Percentiles rank a stretch among this genome's conserved stretches.
phyloP scores from a whole-genome alignment of 208 protist species.

The Trypanosoma brucei region DNA sequence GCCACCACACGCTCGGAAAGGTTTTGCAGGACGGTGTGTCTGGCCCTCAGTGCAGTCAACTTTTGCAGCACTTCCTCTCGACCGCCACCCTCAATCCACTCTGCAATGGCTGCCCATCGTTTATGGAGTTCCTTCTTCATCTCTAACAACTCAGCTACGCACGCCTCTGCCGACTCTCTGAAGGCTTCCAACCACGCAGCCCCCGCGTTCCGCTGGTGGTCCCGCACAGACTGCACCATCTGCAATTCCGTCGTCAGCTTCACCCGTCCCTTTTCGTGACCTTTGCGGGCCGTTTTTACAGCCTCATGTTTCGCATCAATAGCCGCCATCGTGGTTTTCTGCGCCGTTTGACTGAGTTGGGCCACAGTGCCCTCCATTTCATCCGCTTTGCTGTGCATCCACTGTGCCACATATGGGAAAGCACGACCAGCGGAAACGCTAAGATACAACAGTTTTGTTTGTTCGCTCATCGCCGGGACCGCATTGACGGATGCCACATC shows the following conservation, averaged over 20 bases:
- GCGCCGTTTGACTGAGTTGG: not conserved
- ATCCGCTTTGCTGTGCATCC: constrained; percentile 21
- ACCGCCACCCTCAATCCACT: constrained; percentile 31
- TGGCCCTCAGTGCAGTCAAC: constrained; percentile 26
- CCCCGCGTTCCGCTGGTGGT: constrained; percentile 11
- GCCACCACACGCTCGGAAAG: constrained; percentile 8
- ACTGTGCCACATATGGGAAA: constrained; percentile 38
- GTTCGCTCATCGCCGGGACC: constrained; percentile 9
- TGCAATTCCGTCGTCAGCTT: constrained; percentile 10
- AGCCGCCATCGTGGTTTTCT: not conserved
- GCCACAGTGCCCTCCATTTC: constrained; percentile 11
- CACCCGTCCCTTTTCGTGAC: constrained; percentile 1
- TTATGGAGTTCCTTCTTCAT: constrained; percentile 25
- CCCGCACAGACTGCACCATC: constrained; percentile 7
- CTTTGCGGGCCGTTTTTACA: not conserved
- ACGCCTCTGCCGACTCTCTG: constrained; percentile 6
- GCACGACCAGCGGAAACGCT: constrained; percentile 25
- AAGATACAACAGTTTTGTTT: constrained; percentile 26
- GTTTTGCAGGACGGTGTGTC: constrained; percentile 9
- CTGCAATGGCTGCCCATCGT: constrained; percentile 23
- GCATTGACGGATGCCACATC: not conserved
- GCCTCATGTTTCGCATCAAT: not conserved
- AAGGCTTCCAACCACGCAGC: constrained; percentile 17
- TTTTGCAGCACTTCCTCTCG: constrained; percentile 18
- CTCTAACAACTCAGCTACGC: constrained; percentile 27